Evolutionary conservation across 768 basidiomycete species (phyloP).

Genomic region (Dacryopinax spathularia): DNA sequence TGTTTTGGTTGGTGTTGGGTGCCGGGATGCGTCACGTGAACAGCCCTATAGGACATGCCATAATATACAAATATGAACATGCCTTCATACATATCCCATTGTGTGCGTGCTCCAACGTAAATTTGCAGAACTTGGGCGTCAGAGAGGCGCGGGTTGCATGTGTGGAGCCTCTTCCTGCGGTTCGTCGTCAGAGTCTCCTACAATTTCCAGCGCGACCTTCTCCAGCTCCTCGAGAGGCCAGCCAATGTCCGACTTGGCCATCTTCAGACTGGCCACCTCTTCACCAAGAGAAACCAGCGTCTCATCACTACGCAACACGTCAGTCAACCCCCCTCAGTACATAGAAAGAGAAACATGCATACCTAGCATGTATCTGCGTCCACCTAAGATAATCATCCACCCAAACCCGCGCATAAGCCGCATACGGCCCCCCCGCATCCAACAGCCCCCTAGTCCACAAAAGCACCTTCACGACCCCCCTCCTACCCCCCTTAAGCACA

Average conservation of each 20-base stretch:
- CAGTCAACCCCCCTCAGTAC: neutral
- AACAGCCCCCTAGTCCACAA: conserved; percentile 59
- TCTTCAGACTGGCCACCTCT: conserved; percentile 26
- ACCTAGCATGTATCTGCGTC: conserved; percentile 60
- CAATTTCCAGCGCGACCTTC: conserved; percentile 31
- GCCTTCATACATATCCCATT: neutral
- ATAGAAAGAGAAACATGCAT: conserved; percentile 16
- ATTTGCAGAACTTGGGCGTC: neutral
- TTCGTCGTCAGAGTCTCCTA: conserved; percentile 49
- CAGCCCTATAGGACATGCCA: conserved; percentile 1
- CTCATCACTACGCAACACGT: conserved; percentile 37
- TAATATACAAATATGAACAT: conserved; percentile 1
- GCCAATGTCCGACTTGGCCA: conserved; percentile 45
- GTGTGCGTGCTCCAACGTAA: neutral
- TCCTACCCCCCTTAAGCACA: conserved; percentile 45
- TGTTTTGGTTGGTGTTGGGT: conserved; percentile 1
- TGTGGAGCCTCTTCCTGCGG: conserved; percentile 31
- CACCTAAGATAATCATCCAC: conserved; percentile 74
- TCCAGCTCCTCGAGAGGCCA: conserved; percentile 64
- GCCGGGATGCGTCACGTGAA: neutral
- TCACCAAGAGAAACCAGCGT: conserved; percentile 34
- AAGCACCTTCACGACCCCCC: conserved; percentile 47
- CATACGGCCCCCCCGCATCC: conserved; percentile 74
- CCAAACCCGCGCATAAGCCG: conserved; percentile 80
- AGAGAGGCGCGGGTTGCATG: neutral